Base-by-base conservation (phyloP, 345 rosid genomes). In the Populus nigra region DNA sequence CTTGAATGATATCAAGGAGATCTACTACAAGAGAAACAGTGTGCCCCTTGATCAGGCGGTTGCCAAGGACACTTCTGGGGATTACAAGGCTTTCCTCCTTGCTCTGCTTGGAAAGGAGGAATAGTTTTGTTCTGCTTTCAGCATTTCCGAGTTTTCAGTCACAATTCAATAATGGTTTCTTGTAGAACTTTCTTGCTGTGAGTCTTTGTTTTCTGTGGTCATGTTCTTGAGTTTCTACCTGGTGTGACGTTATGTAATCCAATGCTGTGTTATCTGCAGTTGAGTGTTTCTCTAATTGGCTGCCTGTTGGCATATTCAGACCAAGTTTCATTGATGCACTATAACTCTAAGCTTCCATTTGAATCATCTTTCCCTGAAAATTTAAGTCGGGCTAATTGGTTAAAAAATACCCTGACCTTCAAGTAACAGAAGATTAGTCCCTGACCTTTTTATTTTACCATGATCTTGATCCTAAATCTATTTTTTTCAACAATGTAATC, bases 11-110 rank as follows among this genome's bases (percentile, higher is more conserved):
- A 88, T 91, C 79, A 89, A 89, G 80, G 92, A 88, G 73, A 62
- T 73, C 31, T 91, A 89, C 69, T 74, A 89, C 81, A 86, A 85
- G 83, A 84, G 87, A 77, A 91, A 88, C 89, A 89, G 90, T 47
- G 85, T 79, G 35, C 15, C 84, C 22, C 91, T 91, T 36, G 87
- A 83, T 7, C 84, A 85, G 8, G 88, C 84, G 16, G 87, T 89
- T 65, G 91, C 88, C 63, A 87, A 85, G 78, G 93, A 88, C 29
- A 88, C 88, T 78, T 79, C 84, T 0, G 93, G 93, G 12, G 91
- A 91, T 61, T 87, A 88, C 82, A 77, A 91, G 80, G 77, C 59
- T 57, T 83, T 91, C 78, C 85, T 91, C 66, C 88, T 88, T 31
- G 67, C 90, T 77, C 84, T 91, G 63, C 75, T 91, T 25, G 96